Percentiles rank a stretch among this genome's conserved stretches.
phyloP scores from a whole-genome alignment of 768 basidiomycete species.

The Suillus luteus region DNA sequence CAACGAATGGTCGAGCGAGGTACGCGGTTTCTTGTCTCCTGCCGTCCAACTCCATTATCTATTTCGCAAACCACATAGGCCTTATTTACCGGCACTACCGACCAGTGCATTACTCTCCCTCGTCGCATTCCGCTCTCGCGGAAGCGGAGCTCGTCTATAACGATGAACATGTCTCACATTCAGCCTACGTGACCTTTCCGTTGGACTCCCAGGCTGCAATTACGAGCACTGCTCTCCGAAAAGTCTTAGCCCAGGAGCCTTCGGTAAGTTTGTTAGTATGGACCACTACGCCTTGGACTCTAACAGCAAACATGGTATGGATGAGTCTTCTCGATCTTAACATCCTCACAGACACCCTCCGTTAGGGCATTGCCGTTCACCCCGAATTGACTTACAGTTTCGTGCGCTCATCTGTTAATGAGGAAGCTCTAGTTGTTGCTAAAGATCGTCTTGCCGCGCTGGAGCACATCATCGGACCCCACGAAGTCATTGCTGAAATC shows the following conservation, averaged over 20 bases:
- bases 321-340: constrained; percentile 7
- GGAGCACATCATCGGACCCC: constrained; percentile 24
- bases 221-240: constrained; percentile 28
- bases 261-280: constrained; percentile 73
- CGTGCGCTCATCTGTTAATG: constrained; percentile 36
- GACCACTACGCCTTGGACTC: constrained; percentile 98
- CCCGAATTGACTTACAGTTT: constrained; percentile 68
- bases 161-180: constrained; percentile 85
- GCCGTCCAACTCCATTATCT: too few relatives aligned
- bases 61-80: constrained; percentile 42
- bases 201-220: constrained; percentile 41
- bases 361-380: constrained; percentile 87
- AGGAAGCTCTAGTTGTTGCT: constrained; percentile 48
- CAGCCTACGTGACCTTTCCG: constrained; percentile 82
- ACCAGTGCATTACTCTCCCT: constrained; percentile 94
- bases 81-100: constrained; percentile 85
- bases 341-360: neutral
- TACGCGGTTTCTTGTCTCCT: constrained; percentile 25
- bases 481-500: constrained; percentile 23
- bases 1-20: constrained; percentile 87
- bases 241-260: constrained; percentile 34
- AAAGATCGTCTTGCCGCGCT: constrained; percentile 49
- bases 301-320: constrained; percentile 91
- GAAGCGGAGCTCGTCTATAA: constrained; percentile 93
- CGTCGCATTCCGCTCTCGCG: constrained; percentile 89